phyloP scores from a whole-genome alignment of 495 filamentous ascomycete species.

The Aspergillus kassunensis region DNA sequence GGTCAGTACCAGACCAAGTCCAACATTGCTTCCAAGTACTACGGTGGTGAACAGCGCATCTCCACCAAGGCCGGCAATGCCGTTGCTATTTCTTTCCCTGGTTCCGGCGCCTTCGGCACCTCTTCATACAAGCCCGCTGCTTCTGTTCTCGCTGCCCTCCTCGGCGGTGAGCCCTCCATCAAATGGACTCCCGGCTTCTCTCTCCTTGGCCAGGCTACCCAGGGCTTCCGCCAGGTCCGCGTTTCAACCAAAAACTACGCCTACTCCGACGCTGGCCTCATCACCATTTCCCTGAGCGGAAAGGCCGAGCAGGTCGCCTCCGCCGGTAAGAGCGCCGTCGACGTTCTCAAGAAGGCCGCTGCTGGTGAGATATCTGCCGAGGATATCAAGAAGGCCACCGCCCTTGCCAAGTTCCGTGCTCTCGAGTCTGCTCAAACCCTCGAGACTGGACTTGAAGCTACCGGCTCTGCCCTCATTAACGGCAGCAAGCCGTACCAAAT shows the following conservation, averaged over 20 bases:
- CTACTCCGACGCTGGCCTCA: conserved; percentile 93
- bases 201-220: conserved; percentile 72
- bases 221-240: conserved; percentile 58
- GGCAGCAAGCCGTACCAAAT: conserved; percentile 83
- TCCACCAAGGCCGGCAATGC: conserved; percentile 68
- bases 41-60: conserved; percentile 90
- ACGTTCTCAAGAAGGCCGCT: conserved; percentile 73
- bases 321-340: conserved; percentile 60
- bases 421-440: conserved; percentile 77
- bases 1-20: conserved; percentile 38
- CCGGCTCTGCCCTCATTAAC: conserved; percentile 73
- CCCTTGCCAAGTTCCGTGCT: conserved; percentile 89
- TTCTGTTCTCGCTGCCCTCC: conserved; percentile 80
- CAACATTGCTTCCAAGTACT: conserved; percentile 68
- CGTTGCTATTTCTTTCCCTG: conserved; percentile 87
- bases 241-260: conserved; percentile 69
- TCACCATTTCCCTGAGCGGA: conserved; percentile 76
- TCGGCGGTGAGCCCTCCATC: conserved; percentile 85
- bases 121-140: conserved; percentile 83
- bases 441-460: conserved; percentile 61
- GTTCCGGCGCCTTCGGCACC: conserved; percentile 67
- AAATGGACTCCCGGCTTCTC: conserved; percentile 96
- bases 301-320: conserved; percentile 62
- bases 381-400: conserved; percentile 84
- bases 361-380: conserved; percentile 73